phyloP scores from a whole-genome alignment of 2,329 filamentous ascomycete species.

The Chrysoporthe austroafricana region DNA sequence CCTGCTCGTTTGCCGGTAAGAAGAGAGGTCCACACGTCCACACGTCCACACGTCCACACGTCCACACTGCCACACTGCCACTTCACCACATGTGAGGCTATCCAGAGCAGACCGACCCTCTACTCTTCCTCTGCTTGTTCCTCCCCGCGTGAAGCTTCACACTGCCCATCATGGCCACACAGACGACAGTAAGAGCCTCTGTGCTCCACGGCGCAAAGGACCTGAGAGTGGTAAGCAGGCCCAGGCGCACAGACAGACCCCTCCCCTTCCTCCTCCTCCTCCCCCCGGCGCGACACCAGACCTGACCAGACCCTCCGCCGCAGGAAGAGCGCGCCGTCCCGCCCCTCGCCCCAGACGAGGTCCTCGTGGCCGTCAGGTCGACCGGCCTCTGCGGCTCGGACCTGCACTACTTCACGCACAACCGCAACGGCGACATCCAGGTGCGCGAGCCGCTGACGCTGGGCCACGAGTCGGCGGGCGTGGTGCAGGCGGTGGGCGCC shows the following conservation, averaged over 20 bases:
- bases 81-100: conserved; percentile 15
- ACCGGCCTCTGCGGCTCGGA: conserved; percentile 72
- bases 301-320: conserved; percentile 2
- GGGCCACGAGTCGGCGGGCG: conserved; percentile 73
- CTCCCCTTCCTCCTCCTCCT: no score
- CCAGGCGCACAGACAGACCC: no score
- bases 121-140: neutral
- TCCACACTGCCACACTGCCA: no score
- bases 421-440: conserved; percentile 67
- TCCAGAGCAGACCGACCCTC: neutral
- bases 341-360: conserved; percentile 57
- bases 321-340: conserved; percentile 61
- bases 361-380: conserved; percentile 63
- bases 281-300: neutral
- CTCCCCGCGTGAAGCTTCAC: neutral
- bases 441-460: conserved; percentile 58
- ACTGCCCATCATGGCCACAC: conserved; percentile 30
- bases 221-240: conserved; percentile 49
- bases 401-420: conserved; percentile 69
- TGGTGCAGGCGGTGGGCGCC: conserved; percentile 63
- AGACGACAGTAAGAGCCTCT: conserved; percentile 49
- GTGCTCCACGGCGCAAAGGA: conserved; percentile 58
- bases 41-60: no score
- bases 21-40: conserved; percentile 12
- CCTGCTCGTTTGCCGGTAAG: neutral